These are phyloP conservation scores for Penicillium sp. DNA, from an alignment of 2,329 filamentous ascomycete species.

Conservation along the genomic window DNA sequence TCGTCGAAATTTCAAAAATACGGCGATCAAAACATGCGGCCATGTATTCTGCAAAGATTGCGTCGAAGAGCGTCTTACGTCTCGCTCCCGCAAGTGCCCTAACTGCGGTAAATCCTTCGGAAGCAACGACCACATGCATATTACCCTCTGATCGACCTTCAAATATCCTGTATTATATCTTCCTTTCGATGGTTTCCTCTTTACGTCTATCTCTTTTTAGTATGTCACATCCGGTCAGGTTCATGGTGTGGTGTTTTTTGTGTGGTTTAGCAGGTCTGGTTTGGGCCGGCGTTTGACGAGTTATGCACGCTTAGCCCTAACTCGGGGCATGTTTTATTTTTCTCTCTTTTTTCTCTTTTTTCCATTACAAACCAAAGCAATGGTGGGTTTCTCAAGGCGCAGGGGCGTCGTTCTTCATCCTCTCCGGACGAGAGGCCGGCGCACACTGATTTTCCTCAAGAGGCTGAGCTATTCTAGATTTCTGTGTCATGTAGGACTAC, in stretches of 20 bases:
- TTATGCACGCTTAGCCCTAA: constrained; percentile 14
- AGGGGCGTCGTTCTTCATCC: constrained; percentile 15
- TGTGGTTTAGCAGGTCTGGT: constrained; percentile 35
- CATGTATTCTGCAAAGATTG: constrained; percentile 92
- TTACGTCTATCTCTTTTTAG: constrained; percentile 18
- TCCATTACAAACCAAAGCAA: constrained; percentile 1
- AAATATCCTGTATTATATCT: constrained; percentile 37
- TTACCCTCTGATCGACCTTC: constrained; percentile 44
- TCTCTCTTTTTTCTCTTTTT: constrained; percentile 17
- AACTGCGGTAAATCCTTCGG: constrained; percentile 92
- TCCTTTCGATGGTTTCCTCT: constrained; percentile 18
- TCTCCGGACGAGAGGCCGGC: constrained; percentile 20
- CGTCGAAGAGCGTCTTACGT: constrained; percentile 83
- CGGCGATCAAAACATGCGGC: constrained; percentile 87
- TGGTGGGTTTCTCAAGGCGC: constrained; percentile 12
- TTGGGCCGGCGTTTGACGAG: constrained; percentile 35
- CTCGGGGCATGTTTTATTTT: constrained; percentile 17
- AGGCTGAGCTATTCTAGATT: constrained; percentile 19
- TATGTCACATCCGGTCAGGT: constrained; percentile 29
- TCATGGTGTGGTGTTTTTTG: constrained; percentile 40
- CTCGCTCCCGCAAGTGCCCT: constrained; percentile 91
- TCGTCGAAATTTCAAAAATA: constrained; percentile 90
- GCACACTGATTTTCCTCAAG: constrained; percentile 15
- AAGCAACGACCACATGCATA: constrained; percentile 79
- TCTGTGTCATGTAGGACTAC: constrained; percentile 38